Conservation (phyloP, 2,329 filamentous ascomycete genomes). For the Venturiaceae sp. region DNA sequence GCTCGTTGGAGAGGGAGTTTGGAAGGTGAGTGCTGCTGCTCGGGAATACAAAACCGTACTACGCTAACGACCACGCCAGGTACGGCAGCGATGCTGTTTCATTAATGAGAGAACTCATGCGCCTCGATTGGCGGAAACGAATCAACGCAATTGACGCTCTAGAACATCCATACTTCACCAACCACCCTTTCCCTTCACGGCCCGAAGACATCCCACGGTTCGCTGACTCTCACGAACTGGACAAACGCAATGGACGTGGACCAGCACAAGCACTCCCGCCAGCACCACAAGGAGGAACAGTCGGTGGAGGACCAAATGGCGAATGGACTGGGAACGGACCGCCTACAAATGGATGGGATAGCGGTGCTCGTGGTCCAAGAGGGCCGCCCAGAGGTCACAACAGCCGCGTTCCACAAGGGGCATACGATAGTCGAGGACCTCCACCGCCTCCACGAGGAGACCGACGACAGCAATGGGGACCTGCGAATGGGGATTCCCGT, state of each 20-base stretch:
- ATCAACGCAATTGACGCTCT: slow-evolving; percentile 92
- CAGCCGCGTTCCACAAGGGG: slow-evolving; percentile 3
- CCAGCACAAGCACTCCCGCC: slow-evolving; percentile 78
- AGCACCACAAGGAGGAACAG: slow-evolving; percentile 82
- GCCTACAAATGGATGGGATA: background rate
- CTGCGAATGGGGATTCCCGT: background rate
- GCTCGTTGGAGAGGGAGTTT: slow-evolving; percentile 66
- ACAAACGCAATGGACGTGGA: slow-evolving; percentile 80
- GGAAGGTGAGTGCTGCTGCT: slow-evolving; percentile 46
- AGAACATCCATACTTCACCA: slow-evolving; percentile 84
- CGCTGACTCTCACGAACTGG: slow-evolving; percentile 93
- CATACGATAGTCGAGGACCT: background rate
- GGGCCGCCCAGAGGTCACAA: background rate
- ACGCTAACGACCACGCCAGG: slow-evolving; percentile 9
- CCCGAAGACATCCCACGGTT: slow-evolving; percentile 85
- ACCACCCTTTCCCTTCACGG: slow-evolving; percentile 64
- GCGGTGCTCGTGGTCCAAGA: background rate
- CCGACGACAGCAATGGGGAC: slow-evolving; percentile 10
- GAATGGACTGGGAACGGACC: slow-evolving; percentile 27
- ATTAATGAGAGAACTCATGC: slow-evolving; percentile 71
- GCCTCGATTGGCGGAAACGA: slow-evolving; percentile 77
- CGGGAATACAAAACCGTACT: background rate
- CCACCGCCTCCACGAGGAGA: slow-evolving; percentile 10
- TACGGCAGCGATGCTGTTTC: slow-evolving; percentile 65
- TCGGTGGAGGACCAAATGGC: slow-evolving; percentile 53